Evolutionary conservation across 441 rosid genomes (phyloP).

Genomic region (Biscutella laevigata): DNA sequence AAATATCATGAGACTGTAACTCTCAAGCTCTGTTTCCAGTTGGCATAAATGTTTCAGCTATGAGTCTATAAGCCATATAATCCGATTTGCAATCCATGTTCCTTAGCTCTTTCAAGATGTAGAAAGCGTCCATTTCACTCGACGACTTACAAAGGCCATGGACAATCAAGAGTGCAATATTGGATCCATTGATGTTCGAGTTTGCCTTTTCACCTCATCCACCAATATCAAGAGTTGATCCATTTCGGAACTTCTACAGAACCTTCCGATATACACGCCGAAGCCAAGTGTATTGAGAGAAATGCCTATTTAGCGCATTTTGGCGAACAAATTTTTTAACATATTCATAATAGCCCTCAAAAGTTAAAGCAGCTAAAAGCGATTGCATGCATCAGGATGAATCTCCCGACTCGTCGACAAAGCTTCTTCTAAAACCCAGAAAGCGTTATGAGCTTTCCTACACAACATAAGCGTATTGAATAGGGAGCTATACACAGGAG

Average conservation of each 20-base stretch:
- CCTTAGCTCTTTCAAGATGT: slow-evolving; percentile 61
- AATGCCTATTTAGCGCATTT: slow-evolving; percentile 45
- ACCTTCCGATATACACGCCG: slow-evolving; percentile 61
- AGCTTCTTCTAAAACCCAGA: slow-evolving; percentile 49
- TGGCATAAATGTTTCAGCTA: slow-evolving; percentile 56
- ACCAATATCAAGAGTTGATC: slow-evolving; percentile 36
- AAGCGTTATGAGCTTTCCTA: slow-evolving; percentile 43
- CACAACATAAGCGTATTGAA: slow-evolving; percentile 40
- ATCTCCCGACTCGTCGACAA: slow-evolving; percentile 25
- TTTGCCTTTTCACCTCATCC: slow-evolving; percentile 35
- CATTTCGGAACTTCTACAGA: slow-evolving; percentile 34
- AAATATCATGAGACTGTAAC: slow-evolving; percentile 48
- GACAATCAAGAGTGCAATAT: slow-evolving; percentile 50
- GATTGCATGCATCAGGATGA: slow-evolving; percentile 50
- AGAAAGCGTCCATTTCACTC: slow-evolving; percentile 48
- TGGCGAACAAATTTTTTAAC: slow-evolving; percentile 55
- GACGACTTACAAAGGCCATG: slow-evolving; percentile 62
- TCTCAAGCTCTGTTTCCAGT: slow-evolving; percentile 39
- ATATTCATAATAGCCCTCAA: slow-evolving; percentile 40
- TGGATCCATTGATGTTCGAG: slow-evolving; percentile 52
- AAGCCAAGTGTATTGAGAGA: slow-evolving; percentile 57
- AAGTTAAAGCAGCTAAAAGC: slow-evolving; percentile 53
- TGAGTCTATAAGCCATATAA: slow-evolving; percentile 75
- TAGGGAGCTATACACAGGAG: slow-evolving; percentile 41
- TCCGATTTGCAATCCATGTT: slow-evolving; percentile 69